Conservation (phyloP, 805 yeast species). For the Candida argentea region DNA sequence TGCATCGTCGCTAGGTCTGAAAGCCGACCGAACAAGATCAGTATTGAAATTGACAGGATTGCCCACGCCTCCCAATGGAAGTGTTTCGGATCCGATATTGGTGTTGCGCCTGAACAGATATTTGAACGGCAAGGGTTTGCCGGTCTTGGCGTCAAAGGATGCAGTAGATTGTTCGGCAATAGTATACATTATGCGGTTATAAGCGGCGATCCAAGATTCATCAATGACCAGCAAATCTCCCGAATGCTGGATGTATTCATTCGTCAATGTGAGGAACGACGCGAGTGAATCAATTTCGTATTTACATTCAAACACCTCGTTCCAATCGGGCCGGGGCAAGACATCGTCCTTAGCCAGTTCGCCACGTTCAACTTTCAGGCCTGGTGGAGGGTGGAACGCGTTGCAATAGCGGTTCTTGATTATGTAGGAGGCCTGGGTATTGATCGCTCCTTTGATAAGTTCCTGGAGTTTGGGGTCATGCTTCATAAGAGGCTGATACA, state of each 20-base stretch:
- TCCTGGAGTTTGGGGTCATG: conserved; percentile 39
- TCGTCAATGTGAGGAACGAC: conserved; percentile 64
- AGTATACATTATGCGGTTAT: conserved; percentile 39
- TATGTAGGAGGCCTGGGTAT: conserved; percentile 63
- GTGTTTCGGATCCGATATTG: conserved; percentile 69
- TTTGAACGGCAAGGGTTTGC: conserved; percentile 36
- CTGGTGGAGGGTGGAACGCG: conserved; percentile 80
- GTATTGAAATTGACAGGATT: conserved; percentile 69
- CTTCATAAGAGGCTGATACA: conserved; percentile 53
- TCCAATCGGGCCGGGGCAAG: conserved; percentile 60
- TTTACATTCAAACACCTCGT: conserved; percentile 74
- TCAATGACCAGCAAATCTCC: conserved; percentile 38
- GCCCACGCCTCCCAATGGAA: conserved; percentile 70
- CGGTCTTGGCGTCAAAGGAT: conserved; percentile 42
- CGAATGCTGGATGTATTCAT: conserved; percentile 55
- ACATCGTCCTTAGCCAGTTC: conserved; percentile 54
- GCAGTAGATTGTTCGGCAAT: conserved; percentile 52
- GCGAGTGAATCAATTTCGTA: conserved; percentile 84
- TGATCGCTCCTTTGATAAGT: conserved; percentile 68
- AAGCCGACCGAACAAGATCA: conserved; percentile 71
- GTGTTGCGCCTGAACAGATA: conserved; percentile 72
- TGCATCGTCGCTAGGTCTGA: conserved; percentile 85
- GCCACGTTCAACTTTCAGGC: conserved; percentile 37
- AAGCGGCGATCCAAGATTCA: conserved; percentile 49
- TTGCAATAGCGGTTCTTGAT: conserved; percentile 69